These are phyloP conservation scores for Mycena amicta DNA, from an alignment of 768 basidiomycete genomes.

Conservation along the genomic window DNA sequence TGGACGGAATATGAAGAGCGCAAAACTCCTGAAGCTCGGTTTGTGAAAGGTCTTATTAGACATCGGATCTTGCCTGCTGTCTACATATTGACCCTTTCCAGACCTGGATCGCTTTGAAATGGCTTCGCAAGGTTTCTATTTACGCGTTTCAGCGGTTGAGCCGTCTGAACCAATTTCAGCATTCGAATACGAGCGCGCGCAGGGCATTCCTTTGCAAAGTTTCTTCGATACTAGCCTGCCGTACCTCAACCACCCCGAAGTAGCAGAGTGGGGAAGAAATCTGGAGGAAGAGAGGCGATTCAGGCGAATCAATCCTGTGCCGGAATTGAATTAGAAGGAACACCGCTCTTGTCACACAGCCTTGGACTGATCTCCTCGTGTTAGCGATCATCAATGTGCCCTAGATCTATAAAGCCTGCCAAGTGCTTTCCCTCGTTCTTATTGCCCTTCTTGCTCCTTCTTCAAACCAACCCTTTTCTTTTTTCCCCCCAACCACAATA, in stretches of 20 bases:
- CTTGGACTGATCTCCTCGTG: not conserved
- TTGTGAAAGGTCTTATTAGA: conserved; percentile 71
- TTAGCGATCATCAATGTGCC: not conserved
- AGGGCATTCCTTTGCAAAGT: conserved; percentile 56
- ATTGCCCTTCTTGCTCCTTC: not conserved
- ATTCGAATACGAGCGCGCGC: conserved; percentile 68
- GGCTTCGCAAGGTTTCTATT: conserved; percentile 70
- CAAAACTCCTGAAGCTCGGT: conserved; percentile 70
- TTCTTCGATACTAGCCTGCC: conserved; percentile 87
- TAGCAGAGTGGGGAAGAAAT: conserved; percentile 68
- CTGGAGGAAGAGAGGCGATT: conserved; percentile 50
- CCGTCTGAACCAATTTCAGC: conserved; percentile 41
- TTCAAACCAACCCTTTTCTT: conserved; percentile 8
- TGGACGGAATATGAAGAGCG: conserved; percentile 91
- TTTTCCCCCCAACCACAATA: not conserved
- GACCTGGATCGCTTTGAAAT: conserved; percentile 89
- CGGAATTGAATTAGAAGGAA: not conserved
- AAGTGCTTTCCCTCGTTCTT: not conserved
- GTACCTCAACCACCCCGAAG: conserved; percentile 68
- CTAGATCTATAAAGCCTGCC: not conserved
- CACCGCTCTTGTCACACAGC: not conserved
- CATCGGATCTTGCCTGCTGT: not conserved
- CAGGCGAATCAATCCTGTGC: not conserved
- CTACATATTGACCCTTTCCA: conserved; percentile 27
- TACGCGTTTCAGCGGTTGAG: too few species aligned